phyloP scores from a whole-genome alignment of 2,329 filamentous ascomycete genomes.

The Aspergillus oerlinghausenensis region DNA sequence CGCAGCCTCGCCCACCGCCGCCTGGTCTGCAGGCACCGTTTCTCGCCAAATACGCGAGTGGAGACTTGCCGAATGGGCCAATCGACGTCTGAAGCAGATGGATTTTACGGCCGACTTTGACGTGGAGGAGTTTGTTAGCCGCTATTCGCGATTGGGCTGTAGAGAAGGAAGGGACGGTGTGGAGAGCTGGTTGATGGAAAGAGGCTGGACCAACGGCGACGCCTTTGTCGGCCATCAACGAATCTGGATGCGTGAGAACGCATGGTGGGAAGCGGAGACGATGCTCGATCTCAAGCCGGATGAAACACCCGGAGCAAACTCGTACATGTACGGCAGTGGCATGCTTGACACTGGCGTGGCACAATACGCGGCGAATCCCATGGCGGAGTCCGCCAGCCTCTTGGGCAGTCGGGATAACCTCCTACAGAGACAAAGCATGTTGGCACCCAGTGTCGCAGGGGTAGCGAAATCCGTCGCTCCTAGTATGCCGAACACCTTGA shows the following conservation, averaged over 20 bases:
- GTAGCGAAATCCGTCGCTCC: constrained; percentile 53
- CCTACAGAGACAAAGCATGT: constrained; percentile 40
- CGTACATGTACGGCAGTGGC: constrained; percentile 51
- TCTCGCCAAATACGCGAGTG: constrained; percentile 90
- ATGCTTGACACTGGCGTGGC: constrained; percentile 72
- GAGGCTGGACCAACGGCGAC: constrained; percentile 97
- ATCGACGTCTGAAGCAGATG: constrained; percentile 80
- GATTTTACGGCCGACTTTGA: constrained; percentile 98
- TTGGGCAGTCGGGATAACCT: constrained; percentile 69
- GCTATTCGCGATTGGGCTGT: constrained; percentile 80
- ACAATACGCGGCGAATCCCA: constrained; percentile 51
- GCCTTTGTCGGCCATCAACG: constrained; percentile 86
- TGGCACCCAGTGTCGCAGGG: constrained; percentile 46
- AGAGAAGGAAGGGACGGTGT: constrained; percentile 87
- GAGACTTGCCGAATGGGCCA: constrained; percentile 94
- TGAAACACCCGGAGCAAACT: constrained; percentile 40
- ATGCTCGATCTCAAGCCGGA: constrained; percentile 85
- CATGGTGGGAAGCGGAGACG: constrained; percentile 97
- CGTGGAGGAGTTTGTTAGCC: constrained; percentile 79
- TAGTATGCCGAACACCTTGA: constrained; percentile 49
- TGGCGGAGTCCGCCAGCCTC: constrained; percentile 56
- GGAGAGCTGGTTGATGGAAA: constrained; percentile 87
- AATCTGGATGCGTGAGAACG: constrained; percentile 88
- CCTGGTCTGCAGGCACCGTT: constrained; percentile 89
- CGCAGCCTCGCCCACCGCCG: constrained; percentile 66